Conservation (phyloP, 1,284 basidiomycete genomes). For the Pseudozyma pruni region DNA sequence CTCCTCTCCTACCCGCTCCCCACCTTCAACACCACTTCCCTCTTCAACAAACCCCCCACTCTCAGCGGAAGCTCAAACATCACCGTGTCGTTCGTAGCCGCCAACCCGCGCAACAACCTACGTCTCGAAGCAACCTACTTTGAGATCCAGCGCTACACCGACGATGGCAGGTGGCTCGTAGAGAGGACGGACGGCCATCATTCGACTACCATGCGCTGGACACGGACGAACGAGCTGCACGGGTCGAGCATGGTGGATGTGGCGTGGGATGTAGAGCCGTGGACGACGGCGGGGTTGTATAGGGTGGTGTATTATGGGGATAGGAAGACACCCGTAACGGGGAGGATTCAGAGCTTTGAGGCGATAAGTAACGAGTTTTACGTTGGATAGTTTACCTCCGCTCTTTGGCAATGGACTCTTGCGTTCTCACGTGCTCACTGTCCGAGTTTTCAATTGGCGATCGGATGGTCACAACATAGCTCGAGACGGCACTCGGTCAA, state of each 20-base stretch:
- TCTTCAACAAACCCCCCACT: slow-evolving; percentile 10
- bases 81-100: slow-evolving; percentile 77
- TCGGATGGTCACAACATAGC: no score
- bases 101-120: slow-evolving; percentile 83
- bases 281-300: slow-evolving; percentile 74
- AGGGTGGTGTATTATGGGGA: slow-evolving; percentile 80
- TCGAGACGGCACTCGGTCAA: no score
- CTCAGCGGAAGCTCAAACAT: slow-evolving; percentile 71
- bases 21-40: slow-evolving; percentile 59
- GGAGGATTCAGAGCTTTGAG: slow-evolving; percentile 34
- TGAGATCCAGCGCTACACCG: slow-evolving; percentile 73
- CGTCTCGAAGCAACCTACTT: slow-evolving; percentile 80
- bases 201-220: slow-evolving; percentile 79
- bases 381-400: slow-evolving; percentile 11
- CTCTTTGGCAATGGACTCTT: no score
- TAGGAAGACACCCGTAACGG: slow-evolving; percentile 73
- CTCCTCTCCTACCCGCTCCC: slow-evolving; percentile 71
- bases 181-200: slow-evolving; percentile 82
- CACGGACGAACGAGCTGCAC: slow-evolving; percentile 39
- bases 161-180: slow-evolving; percentile 71
- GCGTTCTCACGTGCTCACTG: no score
- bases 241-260: slow-evolving; percentile 44
- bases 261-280: slow-evolving; percentile 61
- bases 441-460: background rate
- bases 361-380: slow-evolving; percentile 35